A percentile compares a stretch with the other conserved stretches of the same genome.
phyloP scores from a whole-genome alignment of 345 rosid species.

The Raphanus raphanistrum region DNA sequence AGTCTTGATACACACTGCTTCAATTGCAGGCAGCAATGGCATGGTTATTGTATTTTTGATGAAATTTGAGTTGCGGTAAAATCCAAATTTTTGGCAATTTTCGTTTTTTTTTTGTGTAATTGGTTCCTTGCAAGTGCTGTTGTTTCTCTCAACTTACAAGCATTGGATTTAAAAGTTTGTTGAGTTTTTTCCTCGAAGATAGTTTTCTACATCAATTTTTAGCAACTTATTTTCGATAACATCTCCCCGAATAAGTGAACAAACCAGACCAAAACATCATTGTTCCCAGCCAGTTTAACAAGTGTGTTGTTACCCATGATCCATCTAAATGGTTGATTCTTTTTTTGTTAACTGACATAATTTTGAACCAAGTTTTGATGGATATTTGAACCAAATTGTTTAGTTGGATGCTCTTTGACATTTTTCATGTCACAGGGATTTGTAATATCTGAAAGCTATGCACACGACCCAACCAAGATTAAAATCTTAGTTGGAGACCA shows the following conservation, averaged over 20 bases:
- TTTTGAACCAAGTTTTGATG: no score
- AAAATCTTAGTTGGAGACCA: no score
- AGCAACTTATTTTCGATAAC: neutral
- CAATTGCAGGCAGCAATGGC: neutral
- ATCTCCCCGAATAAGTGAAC: neutral
- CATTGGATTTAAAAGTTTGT: no score
- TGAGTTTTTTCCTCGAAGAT: neutral
- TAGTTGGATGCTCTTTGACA: no score
- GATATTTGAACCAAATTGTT: no score
- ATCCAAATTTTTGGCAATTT: constrained; percentile 1
- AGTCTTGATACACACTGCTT: constrained; percentile 28
- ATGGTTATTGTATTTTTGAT: neutral
- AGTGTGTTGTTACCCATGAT: neutral
- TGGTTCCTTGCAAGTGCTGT: constrained; percentile 1
- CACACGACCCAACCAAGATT: no score
- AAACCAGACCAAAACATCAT: neutral
- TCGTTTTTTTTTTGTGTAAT: constrained; percentile 9
- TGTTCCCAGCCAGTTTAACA: neutral
- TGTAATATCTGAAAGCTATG: no score
- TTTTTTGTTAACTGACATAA: neutral
- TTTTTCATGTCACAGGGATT: no score
- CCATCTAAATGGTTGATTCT: neutral
- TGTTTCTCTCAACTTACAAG: neutral
- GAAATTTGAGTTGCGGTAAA: neutral
- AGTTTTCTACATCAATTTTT: neutral